A percentile compares a stretch with the other conserved stretches of the same genome.
Conservation (phyloP, 2,329 filamentous ascomycete genomes). For the Cladosporium cucumerinum region DNA sequence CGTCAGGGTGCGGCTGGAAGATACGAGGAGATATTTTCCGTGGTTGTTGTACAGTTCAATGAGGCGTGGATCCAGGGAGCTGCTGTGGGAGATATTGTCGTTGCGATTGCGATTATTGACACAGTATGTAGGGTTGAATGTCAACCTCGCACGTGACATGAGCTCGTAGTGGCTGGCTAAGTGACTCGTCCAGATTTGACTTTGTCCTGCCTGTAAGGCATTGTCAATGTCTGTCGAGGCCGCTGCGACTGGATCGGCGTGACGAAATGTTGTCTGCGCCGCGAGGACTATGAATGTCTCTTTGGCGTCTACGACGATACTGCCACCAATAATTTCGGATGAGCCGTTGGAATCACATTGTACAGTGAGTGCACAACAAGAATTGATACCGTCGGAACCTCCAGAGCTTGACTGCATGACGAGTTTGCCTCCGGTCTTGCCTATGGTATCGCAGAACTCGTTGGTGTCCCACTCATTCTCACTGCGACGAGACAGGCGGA, state of each 20-base stretch:
- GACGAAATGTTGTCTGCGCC: constrained; percentile 42
- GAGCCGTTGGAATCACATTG: background rate
- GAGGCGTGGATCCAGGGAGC: background rate
- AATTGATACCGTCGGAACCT: background rate
- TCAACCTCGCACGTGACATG: background rate
- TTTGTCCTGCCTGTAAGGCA: constrained; percentile 6
- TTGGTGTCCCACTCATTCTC: constrained; percentile 45
- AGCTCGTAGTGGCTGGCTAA: background rate
- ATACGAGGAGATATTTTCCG: background rate
- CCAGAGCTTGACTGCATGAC: background rate
- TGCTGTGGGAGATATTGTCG: background rate
- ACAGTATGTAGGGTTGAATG: background rate
- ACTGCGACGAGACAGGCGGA: constrained; percentile 40
- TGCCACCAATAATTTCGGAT: background rate
- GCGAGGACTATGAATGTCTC: constrained; percentile 39
- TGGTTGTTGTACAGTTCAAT: background rate
- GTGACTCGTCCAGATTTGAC: background rate
- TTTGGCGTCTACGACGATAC: constrained; percentile 37
- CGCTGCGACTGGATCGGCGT: constrained; percentile 27
- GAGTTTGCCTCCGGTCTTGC: constrained; percentile 27
- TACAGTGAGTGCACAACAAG: background rate
- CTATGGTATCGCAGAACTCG: constrained; percentile 43
- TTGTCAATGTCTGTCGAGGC: constrained; percentile 28
- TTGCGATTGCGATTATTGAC: background rate
- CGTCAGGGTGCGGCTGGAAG: background rate